Evolutionary conservation across 768 basidiomycete genomes (phyloP).

Genomic region (Trametes sanguinea): DNA sequence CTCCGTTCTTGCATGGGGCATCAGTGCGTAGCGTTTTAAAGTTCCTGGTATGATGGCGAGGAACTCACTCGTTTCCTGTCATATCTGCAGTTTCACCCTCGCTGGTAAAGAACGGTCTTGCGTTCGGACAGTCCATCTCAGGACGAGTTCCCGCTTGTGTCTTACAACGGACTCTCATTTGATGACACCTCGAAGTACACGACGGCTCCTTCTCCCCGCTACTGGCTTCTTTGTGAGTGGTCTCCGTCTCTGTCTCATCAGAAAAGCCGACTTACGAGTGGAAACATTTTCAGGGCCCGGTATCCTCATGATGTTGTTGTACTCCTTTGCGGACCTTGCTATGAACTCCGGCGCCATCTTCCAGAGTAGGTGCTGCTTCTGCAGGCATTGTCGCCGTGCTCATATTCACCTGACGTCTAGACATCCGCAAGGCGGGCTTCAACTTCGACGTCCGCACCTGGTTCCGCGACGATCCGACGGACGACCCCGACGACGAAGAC

Average conservation of each 20-base stretch:
- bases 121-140: slow-evolving; percentile 43
- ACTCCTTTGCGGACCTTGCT: slow-evolving; percentile 56
- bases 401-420: not conserved
- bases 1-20: slow-evolving; percentile 59
- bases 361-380: slow-evolving; percentile 4
- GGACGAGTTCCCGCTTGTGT: slow-evolving; percentile 45
- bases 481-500: slow-evolving; percentile 24
- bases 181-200: slow-evolving; percentile 34
- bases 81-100: slow-evolving; percentile 44
- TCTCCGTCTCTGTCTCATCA: no score
- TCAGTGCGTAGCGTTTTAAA: slow-evolving; percentile 31
- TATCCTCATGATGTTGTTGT: slow-evolving; percentile 61
- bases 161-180: slow-evolving; percentile 47
- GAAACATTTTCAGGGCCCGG: slow-evolving; percentile 44
- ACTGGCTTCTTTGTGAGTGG: slow-evolving; percentile 26
- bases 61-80: no score
- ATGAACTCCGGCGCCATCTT: slow-evolving; percentile 43
- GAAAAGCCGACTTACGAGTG: no score
- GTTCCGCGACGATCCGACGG: slow-evolving; percentile 24
- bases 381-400: no score
- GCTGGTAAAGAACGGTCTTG: slow-evolving; percentile 53
- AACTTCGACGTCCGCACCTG: slow-evolving; percentile 18
- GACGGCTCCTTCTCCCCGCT: slow-evolving; percentile 27
- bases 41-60: no score
- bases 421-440: slow-evolving; percentile 12